These are phyloP conservation scores for Termitomyces sp. DNA, from an alignment of 768 basidiomycete genomes.

Conservation along the genomic window DNA sequence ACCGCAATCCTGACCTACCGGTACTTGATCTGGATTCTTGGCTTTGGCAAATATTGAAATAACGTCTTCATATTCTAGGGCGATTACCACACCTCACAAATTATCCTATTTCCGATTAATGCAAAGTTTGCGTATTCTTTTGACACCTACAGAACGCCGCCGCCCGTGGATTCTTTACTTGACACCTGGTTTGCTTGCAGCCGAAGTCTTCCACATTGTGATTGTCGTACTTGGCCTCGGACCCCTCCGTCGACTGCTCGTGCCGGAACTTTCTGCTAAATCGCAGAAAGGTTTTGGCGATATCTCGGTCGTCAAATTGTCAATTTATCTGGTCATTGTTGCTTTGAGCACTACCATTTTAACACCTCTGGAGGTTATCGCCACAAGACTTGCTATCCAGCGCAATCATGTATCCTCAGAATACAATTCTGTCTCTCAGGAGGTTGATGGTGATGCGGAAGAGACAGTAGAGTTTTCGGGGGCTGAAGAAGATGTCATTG, in stretches of 20 bases:
- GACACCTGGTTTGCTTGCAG: constrained; percentile 70
- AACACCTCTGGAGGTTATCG: constrained; percentile 77
- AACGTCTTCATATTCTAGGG: constrained; percentile 35
- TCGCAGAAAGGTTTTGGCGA: constrained; percentile 31
- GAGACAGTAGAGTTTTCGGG: constrained; percentile 62
- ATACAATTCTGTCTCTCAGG: constrained; percentile 71
- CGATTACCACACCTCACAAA: constrained; percentile 81
- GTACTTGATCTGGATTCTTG: constrained; percentile 32
- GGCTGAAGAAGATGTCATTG: constrained; percentile 80
- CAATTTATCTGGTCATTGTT: constrained; percentile 55
- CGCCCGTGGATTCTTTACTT: constrained; percentile 79
- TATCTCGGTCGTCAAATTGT: constrained; percentile 46
- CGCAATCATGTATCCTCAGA: constrained; percentile 77
- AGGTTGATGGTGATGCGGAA: constrained; percentile 64
- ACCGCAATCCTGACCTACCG: constrained; percentile 74
- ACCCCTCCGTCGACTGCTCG: constrained; percentile 42
- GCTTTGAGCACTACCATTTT: constrained; percentile 55
- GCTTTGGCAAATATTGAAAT: neutral
- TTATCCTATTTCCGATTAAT: constrained; percentile 59
- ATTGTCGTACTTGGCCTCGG: constrained; percentile 46
- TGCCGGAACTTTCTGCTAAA: constrained; percentile 34
- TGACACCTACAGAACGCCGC: constrained; percentile 79
- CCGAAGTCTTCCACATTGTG: constrained; percentile 45
- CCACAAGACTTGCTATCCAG: constrained; percentile 77
- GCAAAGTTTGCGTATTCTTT: constrained; percentile 61